Conservation (phyloP, 83 land plant genomes). For the Picea engelmannii region DNA sequence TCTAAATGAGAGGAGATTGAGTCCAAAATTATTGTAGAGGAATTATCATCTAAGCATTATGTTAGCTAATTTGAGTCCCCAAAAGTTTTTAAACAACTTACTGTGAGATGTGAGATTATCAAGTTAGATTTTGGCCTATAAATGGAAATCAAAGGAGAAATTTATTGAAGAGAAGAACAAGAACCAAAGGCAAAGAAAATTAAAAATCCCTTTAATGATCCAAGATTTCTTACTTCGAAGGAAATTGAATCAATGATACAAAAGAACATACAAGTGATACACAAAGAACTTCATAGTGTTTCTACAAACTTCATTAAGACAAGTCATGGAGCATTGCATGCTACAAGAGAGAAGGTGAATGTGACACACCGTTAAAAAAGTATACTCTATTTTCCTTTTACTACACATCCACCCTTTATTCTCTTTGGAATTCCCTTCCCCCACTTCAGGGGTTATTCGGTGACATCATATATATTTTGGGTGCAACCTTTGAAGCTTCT, state of each 20-base stretch:
- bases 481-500: too few species aligned
- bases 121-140: background rate
- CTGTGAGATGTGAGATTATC: background rate
- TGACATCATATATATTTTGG: too few species aligned
- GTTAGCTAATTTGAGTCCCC: background rate
- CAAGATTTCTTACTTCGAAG: background rate
- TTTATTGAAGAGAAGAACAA: background rate
- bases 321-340: too few species aligned
- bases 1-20: background rate
- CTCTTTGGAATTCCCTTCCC: too few species aligned
- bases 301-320: too few species aligned
- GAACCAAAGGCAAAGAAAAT: background rate
- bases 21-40: background rate
- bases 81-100: background rate
- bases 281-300: too few species aligned
- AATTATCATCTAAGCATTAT: background rate
- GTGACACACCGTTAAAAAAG: too few species aligned
- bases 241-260: conserved; percentile 3
- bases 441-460: too few species aligned
- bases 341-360: too few species aligned
- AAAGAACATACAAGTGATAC: too few species aligned
- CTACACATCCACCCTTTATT: too few species aligned
- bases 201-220: background rate
- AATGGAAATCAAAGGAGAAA: background rate
- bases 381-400: too few species aligned